Evolutionary conservation across 2,329 filamentous ascomycete species (phyloP), one percentile per base, ranked within the genome.

Genomic region (Ramularia endophylla): DNA sequence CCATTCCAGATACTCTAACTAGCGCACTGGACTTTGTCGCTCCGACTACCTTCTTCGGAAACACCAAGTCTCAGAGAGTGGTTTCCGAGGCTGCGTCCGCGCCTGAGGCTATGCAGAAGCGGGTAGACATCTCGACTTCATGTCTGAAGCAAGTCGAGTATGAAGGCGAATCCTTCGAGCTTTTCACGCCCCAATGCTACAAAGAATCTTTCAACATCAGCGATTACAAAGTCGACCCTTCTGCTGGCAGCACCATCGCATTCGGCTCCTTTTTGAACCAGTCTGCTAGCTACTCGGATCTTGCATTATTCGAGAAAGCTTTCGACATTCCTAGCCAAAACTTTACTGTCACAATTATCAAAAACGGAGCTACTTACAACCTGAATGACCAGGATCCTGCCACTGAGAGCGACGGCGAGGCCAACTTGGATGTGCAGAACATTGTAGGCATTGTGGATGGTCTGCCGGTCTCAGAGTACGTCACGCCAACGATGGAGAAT

Each of bases 381-480:
- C 37, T 51, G 2, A 39, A 51, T 36, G 41, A 54, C 42, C 51
- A 56, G 30, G 37, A 51, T 30, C 25, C 43, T 8, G 25, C 22
- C 7, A 46, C 38, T 3, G 44, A 45, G n/a, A 8, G 22, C 3
- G 41, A 50, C 34, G 43, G 38, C 15, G 80, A 84, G 59, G 80
- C 77, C 18, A 81, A 79, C 46, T 66, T 84, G 12, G 80, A 84
- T 54, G 66, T 79, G 3, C 77, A 85, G 51, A 79, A 79, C 45
- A 71, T 80, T 13, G 54, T 79, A 5, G 80, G 71, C 7, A 63
- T 81, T 39, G 72, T 70, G 48, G 69, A 71, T 46, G 70, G 72
- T 2, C 67, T 75, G 2, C 71, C 74, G 7, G 69, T 78, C 29
- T 66, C 64, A 11, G 74, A 73, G 43, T 83, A 18, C 13, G 30